These are phyloP conservation scores for Isoetes taiwanensis DNA, from an alignment of 75 land plant genomes.

Conservation along the genomic window DNA sequence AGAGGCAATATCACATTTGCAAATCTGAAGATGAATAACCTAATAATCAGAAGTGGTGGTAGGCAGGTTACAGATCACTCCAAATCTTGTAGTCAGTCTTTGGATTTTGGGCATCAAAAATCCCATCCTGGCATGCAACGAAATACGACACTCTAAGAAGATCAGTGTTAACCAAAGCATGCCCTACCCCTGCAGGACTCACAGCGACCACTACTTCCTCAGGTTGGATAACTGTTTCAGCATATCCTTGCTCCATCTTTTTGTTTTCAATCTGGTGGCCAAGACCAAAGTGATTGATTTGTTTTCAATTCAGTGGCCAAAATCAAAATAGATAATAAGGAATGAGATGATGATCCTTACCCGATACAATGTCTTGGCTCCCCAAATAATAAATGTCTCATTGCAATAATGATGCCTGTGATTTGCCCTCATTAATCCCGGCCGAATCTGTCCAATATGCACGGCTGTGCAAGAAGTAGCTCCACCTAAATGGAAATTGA, in stretches of 20 bases:
- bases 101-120: slow-evolving; percentile 1
- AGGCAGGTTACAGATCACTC: slow-evolving; percentile 31
- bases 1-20: too few species aligned
- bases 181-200: slow-evolving; percentile 25
- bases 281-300: not conserved
- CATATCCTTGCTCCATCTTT: slow-evolving; percentile 37
- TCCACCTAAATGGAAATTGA: slow-evolving; percentile 27
- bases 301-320: too few species aligned
- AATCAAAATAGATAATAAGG: not conserved
- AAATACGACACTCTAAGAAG: slow-evolving; percentile 12
- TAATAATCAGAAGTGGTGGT: too few species aligned
- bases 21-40: too few species aligned
- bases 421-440: slow-evolving; percentile 46
- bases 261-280: slow-evolving; percentile 39
- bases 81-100: slow-evolving; percentile 21
- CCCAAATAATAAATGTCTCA: slow-evolving; percentile 68
- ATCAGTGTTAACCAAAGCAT: slow-evolving; percentile 27
- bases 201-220: slow-evolving; percentile 22
- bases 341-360: slow-evolving; percentile 13
- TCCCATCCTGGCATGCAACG: slow-evolving; percentile 26
- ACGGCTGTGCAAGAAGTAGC: slow-evolving; percentile 32
- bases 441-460: slow-evolving; percentile 52
- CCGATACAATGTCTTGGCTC: slow-evolving; percentile 46
- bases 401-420: slow-evolving; percentile 47
- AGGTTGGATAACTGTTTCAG: slow-evolving; percentile 28